Conservation (phyloP, 2,329 filamentous ascomycete species). For the Penicillium sp. region DNA sequence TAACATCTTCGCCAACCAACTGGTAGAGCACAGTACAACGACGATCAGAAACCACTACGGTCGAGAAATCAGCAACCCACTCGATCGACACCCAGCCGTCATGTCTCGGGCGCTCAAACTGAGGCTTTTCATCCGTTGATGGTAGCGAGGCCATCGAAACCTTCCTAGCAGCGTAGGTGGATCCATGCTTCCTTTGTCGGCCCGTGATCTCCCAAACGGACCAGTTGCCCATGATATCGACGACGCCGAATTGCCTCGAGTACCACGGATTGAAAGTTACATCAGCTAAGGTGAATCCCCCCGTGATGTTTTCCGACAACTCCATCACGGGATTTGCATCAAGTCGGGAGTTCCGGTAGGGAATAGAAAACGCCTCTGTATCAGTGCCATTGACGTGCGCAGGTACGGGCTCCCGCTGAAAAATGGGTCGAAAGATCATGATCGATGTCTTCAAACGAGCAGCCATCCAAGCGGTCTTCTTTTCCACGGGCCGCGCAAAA, state of each 20-base stretch:
- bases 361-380: conserved; percentile 4
- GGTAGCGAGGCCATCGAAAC: conserved; percentile 34
- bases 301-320: conserved; percentile 44
- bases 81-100: conserved; percentile 47
- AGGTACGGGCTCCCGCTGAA: conserved; percentile 31
- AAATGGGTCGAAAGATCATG: conserved; percentile 48
- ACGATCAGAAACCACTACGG: conserved; percentile 54
- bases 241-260: conserved; percentile 54
- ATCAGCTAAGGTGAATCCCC: conserved; percentile 51
- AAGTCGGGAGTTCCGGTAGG: conserved; percentile 42
- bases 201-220: conserved; percentile 48
- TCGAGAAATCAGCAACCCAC: conserved; percentile 40
- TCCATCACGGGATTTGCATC: conserved; percentile 49
- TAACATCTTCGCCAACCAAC: conserved; percentile 24
- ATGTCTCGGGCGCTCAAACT: conserved; percentile 21
- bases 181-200: conserved; percentile 27
- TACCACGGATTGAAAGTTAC: conserved; percentile 61
- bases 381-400: conserved; percentile 17
- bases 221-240: conserved; percentile 57
- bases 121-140: conserved; percentile 15
- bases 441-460: conserved; percentile 49
- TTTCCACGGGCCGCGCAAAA: conserved; percentile 48
- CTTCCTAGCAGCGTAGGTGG: conserved; percentile 29
- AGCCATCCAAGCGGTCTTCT: conserved; percentile 48
- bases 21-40: conserved; percentile 40